These are phyloP conservation scores for Pleurotus citrinopileatus DNA, from an alignment of 768 basidiomycete genomes.

Conservation along the genomic window DNA sequence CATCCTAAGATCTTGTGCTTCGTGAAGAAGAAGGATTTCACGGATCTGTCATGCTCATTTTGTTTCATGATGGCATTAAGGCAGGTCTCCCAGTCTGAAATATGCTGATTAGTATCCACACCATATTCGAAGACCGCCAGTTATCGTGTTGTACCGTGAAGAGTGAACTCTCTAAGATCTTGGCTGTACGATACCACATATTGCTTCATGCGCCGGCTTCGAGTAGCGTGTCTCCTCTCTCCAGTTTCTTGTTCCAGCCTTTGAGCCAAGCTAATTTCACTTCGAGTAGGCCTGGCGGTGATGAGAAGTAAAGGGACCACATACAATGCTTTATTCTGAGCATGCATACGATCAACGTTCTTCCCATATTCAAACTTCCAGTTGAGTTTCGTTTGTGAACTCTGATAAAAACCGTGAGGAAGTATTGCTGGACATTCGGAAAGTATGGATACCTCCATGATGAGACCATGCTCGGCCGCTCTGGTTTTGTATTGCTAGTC, in stretches of 20 bases:
- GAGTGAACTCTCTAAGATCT: neutral
- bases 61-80: neutral
- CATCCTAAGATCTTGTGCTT: slow-evolving; percentile 2
- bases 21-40: slow-evolving; percentile 2
- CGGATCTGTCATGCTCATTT: neutral
- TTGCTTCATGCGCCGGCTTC: neutral
- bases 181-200: neutral
- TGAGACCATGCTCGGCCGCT: neutral
- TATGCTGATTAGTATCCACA: too few species aligned
- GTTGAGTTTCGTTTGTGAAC: neutral
- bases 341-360: neutral
- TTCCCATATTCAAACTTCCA: neutral
- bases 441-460: neutral
- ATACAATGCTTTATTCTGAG: neutral
- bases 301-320: neutral
- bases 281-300: neutral
- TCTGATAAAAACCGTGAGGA: neutral
- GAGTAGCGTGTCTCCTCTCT: neutral
- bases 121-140: too few species aligned
- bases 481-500: neutral
- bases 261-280: neutral
- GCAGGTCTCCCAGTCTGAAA: neutral
- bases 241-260: neutral
- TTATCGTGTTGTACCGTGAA: too few species aligned
- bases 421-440: neutral